These are phyloP conservation scores for Penicillium sp. DNA, from an alignment of 2,329 filamentous ascomycete species.

Conservation along the genomic window DNA sequence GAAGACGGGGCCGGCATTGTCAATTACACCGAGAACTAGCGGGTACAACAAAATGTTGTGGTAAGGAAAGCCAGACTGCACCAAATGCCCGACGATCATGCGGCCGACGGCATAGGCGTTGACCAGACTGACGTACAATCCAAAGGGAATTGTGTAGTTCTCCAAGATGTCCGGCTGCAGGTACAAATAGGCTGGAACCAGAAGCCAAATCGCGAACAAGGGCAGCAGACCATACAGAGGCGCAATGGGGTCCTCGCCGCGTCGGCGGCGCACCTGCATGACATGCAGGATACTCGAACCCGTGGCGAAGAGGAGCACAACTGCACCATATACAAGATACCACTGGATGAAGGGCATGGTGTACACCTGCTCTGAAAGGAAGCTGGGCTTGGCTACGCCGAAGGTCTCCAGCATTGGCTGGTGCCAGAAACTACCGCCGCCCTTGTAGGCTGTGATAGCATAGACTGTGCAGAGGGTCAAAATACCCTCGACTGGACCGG, in stretches of 20 bases:
- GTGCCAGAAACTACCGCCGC: conserved; percentile 91
- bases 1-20: conserved; percentile 71
- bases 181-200: conserved; percentile 75
- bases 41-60: conserved; percentile 80
- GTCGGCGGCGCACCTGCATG: conserved; percentile 71
- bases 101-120: conserved; percentile 94
- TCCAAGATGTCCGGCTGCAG: conserved; percentile 81
- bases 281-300: conserved; percentile 72
- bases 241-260: conserved; percentile 63
- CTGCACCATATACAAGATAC: conserved; percentile 81
- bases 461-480: conserved; percentile 80
- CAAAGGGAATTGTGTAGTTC: conserved; percentile 82
- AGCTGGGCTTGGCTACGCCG: conserved; percentile 61
- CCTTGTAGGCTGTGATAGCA: conserved; percentile 75
- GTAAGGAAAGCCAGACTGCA: conserved; percentile 84
- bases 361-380: conserved; percentile 70
- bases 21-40: conserved; percentile 72
- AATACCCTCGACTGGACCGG: conserved; percentile 92
- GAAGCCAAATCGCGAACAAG: conserved; percentile 72
- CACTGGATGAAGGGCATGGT: conserved; percentile 83
- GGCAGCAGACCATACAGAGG: conserved; percentile 79
- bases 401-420: conserved; percentile 71
- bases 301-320: conserved; percentile 84
- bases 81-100: conserved; percentile 92
- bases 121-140: conserved; percentile 80